Evolutionary conservation across 2,329 filamentous ascomycete species (phyloP).

Genomic region (Colletotrichum shisoi): DNA sequence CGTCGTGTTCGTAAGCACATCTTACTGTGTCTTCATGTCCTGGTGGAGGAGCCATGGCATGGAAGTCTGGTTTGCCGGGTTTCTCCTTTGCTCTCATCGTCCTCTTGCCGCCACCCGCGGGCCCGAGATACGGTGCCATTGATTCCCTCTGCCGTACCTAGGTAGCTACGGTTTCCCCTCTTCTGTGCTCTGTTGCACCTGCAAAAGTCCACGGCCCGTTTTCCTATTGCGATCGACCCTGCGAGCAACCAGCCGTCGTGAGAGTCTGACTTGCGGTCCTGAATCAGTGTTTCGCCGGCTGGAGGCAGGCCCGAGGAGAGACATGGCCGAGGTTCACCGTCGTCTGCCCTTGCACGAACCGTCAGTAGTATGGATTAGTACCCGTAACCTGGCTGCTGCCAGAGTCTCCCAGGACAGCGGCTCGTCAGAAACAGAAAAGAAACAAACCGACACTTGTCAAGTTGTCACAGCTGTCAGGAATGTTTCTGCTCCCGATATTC

Average conservation of each 20-base stretch:
- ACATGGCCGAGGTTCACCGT: slow-evolving; percentile 20
- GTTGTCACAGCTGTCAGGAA: slow-evolving; percentile 31
- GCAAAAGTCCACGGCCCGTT: slow-evolving; percentile 29
- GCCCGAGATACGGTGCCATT: not conserved
- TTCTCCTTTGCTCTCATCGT: not conserved
- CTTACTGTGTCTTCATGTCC: not conserved
- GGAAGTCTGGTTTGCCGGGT: slow-evolving; percentile 1
- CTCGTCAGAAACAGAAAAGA: slow-evolving; percentile 30
- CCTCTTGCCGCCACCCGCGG: slow-evolving; percentile 9
- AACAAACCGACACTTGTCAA: slow-evolving; percentile 29
- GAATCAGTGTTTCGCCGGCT: slow-evolving; percentile 31
- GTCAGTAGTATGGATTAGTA: not conserved
- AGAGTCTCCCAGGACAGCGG: not conserved
- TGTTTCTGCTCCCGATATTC: slow-evolving; percentile 25
- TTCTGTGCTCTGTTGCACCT: slow-evolving; percentile 22
- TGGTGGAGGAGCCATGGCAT: not conserved
- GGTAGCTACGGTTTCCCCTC: slow-evolving; percentile 8
- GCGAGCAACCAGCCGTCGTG: slow-evolving; percentile 15
- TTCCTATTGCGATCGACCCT: slow-evolving; percentile 20
- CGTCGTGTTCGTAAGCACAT: slow-evolving; percentile 14
- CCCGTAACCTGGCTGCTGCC: slow-evolving; percentile 1
- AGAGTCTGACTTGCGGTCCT: slow-evolving; percentile 27
- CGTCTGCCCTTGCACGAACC: slow-evolving; percentile 14
- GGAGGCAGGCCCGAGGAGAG: slow-evolving; percentile 32
- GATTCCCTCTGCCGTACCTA: not conserved